phyloP scores from a whole-genome alignment of 2,329 filamentous ascomycete species.

The Nemania diffusa region DNA sequence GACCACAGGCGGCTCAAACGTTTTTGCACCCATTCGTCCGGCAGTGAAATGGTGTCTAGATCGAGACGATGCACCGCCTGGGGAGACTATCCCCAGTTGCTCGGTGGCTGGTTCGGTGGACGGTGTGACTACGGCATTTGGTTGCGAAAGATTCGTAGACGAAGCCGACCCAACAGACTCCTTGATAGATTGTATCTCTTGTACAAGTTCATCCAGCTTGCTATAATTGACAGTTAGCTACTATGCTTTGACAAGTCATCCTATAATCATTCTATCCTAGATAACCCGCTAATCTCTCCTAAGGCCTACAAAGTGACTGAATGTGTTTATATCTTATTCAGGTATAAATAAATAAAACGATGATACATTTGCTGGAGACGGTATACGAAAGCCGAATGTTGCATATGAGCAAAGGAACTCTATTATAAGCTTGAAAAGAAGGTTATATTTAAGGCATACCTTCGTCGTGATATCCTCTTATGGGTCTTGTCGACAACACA shows the following conservation, averaged over 20 bases:
- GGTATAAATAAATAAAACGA: not conserved
- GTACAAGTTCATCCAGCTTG: constrained; percentile 65
- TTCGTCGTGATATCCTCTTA: constrained; percentile 49
- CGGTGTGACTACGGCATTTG: constrained; percentile 32
- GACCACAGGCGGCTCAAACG: constrained; percentile 43
- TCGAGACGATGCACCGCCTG: constrained; percentile 27
- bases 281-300: not conserved
- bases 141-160: constrained; percentile 30
- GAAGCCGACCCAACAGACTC: constrained; percentile 56
- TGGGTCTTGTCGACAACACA: constrained; percentile 50
- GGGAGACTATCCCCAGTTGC: constrained; percentile 39
- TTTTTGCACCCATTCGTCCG: constrained; percentile 1
- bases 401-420: not conserved
- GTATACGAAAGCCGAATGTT: not conserved
- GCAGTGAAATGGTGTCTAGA: constrained; percentile 26
- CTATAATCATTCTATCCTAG: not conserved
- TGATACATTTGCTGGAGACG: not conserved
- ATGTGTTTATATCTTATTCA: not conserved
- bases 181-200: constrained; percentile 66
- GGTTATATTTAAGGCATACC: constrained; percentile 37
- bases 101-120: constrained; percentile 38
- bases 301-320: not conserved
- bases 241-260: not conserved
- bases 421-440: not conserved
- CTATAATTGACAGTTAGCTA: constrained; percentile 48